phyloP scores from a whole-genome alignment of 1,139 yeast genomes.

The Pichia sorboxylosa region DNA sequence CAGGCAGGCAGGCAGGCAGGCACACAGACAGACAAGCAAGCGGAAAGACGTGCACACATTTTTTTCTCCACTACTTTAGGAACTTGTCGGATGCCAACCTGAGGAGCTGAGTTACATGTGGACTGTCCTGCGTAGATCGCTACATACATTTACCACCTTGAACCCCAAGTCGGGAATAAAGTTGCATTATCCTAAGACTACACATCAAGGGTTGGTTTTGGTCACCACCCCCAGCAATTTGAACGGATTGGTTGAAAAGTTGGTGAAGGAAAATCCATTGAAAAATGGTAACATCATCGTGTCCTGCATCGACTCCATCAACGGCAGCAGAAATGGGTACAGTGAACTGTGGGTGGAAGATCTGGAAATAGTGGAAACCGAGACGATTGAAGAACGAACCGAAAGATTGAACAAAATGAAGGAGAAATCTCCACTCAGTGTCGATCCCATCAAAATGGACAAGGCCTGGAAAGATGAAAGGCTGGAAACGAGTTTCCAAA shows the following conservation, averaged over 20 bases:
- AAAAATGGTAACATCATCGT: constrained; percentile 34
- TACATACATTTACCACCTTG: constrained; percentile 13
- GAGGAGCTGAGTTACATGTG: no score
- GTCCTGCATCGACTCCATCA: constrained; percentile 39
- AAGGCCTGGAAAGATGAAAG: constrained; percentile 15
- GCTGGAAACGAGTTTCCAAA: constrained; percentile 2
- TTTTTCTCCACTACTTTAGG: no score
- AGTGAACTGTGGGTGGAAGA: constrained; percentile 35
- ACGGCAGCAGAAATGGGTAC: constrained; percentile 31
- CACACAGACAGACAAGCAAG: no score
- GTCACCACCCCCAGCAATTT: constrained; percentile 35
- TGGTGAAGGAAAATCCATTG: constrained; percentile 3
- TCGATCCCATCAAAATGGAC: constrained; percentile 16
- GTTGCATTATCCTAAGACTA: constrained; percentile 7
- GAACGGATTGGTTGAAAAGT: background rate
- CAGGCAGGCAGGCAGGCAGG: no score
- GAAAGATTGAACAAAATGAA: constrained; percentile 3
- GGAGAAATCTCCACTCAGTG: constrained; percentile 10
- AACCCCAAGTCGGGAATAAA: constrained; percentile 12
- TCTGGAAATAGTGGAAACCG: constrained; percentile 19
- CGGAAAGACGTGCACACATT: no score
- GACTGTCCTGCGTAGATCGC: constrained; percentile 1
- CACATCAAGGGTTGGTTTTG: constrained; percentile 21
- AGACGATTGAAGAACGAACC: constrained; percentile 6
- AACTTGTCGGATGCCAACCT: no score